These are phyloP conservation scores for Camelina sativa DNA, from an alignment of 345 rosid species.

Conservation along the genomic window DNA sequence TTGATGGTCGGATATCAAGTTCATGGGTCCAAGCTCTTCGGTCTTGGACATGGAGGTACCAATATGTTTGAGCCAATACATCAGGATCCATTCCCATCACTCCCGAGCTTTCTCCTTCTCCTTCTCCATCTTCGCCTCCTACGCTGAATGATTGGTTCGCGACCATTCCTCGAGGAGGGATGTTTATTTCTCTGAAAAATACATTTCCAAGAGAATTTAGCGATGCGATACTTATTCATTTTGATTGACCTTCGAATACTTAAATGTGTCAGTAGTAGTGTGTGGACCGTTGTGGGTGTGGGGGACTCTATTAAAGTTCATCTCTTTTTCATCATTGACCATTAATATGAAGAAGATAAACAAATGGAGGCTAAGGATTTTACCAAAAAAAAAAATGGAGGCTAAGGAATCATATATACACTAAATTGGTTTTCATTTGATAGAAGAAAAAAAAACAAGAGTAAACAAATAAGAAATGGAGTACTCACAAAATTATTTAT, in stretches of 20 bases:
- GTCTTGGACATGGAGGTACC: constrained; percentile 90
- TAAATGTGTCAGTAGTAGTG: constrained; percentile 6
- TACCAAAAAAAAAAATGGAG: too few species aligned
- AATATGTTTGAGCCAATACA: constrained; percentile 87
- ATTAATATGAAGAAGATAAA: neutral
- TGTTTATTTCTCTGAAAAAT: constrained; percentile 56
- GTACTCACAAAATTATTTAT: neutral
- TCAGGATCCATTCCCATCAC: constrained; percentile 73
- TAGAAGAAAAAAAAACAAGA: neutral
- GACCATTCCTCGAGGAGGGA: constrained; percentile 49
- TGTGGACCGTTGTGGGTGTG: constrained; percentile 33
- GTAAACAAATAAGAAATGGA: constrained; percentile 6
- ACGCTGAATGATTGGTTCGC: constrained; percentile 54
- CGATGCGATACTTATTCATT: neutral
- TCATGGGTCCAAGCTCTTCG: constrained; percentile 93
- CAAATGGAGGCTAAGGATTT: neutral
- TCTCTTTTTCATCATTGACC: constrained; percentile 26
- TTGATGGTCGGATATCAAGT: constrained; percentile 78
- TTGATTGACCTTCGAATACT: neutral
- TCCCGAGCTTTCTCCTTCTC: constrained; percentile 48
- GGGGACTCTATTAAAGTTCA: constrained; percentile 27
- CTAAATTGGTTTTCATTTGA: constrained; percentile 4
- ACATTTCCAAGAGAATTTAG: neutral
- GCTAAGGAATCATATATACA: neutral
- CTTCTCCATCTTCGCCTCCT: constrained; percentile 43